Evolutionary conservation across 2,329 filamentous ascomycete species (phyloP).

Genomic region (Diaporthe helianthi): DNA sequence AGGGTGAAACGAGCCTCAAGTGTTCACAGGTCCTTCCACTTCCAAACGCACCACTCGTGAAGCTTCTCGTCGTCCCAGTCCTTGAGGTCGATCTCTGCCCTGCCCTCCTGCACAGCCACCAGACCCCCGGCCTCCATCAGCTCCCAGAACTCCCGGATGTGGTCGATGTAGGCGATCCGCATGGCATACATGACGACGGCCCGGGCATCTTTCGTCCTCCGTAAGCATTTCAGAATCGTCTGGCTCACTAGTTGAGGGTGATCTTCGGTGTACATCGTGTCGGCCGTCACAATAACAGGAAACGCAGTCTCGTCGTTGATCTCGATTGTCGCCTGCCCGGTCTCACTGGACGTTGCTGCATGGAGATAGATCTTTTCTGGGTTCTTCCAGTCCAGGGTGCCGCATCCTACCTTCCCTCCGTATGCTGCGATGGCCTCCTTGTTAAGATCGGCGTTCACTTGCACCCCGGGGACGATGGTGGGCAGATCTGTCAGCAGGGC

Average conservation of each 20-base stretch:
- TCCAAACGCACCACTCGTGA: conserved; percentile 34
- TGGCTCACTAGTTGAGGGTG: conserved; percentile 31
- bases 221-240: conserved; percentile 30
- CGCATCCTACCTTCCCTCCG: conserved; percentile 19
- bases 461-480: conserved; percentile 32
- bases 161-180: conserved; percentile 33
- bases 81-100: conserved; percentile 31
- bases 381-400: conserved; percentile 31
- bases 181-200: conserved; percentile 33
- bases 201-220: conserved; percentile 7
- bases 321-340: not conserved
- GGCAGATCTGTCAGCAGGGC: conserved; percentile 32
- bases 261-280: conserved; percentile 34
- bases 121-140: conserved; percentile 34
- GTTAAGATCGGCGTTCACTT: conserved; percentile 32
- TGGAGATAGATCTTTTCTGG: conserved; percentile 20
- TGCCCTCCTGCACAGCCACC: conserved; percentile 30
- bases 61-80: conserved; percentile 35
- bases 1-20: not conserved
- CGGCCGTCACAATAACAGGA: conserved; percentile 30
- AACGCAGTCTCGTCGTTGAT: conserved; percentile 30
- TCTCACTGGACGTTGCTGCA: not conserved
- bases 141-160: conserved; percentile 34
- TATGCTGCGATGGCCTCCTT: not conserved
- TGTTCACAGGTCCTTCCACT: conserved; percentile 33